Percentiles rank a stretch among this genome's conserved stretches.
phyloP scores from a whole-genome alignment of 495 filamentous ascomycete genomes.

The Penicillium malachiteum region DNA sequence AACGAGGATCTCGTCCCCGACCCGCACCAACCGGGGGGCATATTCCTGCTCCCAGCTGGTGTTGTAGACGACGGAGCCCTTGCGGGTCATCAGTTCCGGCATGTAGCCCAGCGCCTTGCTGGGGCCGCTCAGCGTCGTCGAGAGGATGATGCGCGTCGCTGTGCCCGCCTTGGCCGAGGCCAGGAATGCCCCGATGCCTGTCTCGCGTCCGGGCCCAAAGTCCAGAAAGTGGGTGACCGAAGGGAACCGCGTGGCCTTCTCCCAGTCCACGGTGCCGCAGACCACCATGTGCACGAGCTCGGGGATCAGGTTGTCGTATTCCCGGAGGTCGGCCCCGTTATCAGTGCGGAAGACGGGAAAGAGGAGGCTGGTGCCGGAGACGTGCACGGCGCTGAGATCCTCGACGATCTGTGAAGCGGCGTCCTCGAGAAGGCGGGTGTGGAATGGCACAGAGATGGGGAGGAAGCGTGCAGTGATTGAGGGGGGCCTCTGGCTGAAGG shows the following conservation, averaged over 20 bases:
- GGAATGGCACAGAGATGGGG: slow-evolving; percentile 95
- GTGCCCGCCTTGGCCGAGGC: slow-evolving; percentile 95
- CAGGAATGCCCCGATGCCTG: slow-evolving; percentile 96
- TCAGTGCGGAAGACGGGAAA: slow-evolving; percentile 88
- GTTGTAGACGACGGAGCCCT: slow-evolving; percentile 91
- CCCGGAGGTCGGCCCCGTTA: slow-evolving; percentile 72
- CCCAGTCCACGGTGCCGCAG: slow-evolving; percentile 89
- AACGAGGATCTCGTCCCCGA: slow-evolving; percentile 80
- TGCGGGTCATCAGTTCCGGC: slow-evolving; percentile 92
- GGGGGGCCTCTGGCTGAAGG: slow-evolving; percentile 91
- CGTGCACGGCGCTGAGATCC: slow-evolving; percentile 77
- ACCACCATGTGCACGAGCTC: slow-evolving; percentile 94
- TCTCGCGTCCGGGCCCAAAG: slow-evolving; percentile 93
- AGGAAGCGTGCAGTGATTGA: slow-evolving; percentile 96
- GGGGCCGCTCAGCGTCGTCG: slow-evolving; percentile 84
- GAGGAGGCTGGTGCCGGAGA: slow-evolving; percentile 63
- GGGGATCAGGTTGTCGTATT: slow-evolving; percentile 68
- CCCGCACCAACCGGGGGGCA: slow-evolving; percentile 83
- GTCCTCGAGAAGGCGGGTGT: slow-evolving; percentile 85
- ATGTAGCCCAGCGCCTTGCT: slow-evolving; percentile 93
- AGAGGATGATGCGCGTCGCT: slow-evolving; percentile 90
- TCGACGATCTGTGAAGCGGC: slow-evolving; percentile 77
- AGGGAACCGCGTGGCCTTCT: slow-evolving; percentile 85
- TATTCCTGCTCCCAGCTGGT: slow-evolving; percentile 97
- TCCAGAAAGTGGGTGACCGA: slow-evolving; percentile 90